phyloP scores from a whole-genome alignment of 2,329 filamentous ascomycete genomes.

The Fusarium metavorans region DNA sequence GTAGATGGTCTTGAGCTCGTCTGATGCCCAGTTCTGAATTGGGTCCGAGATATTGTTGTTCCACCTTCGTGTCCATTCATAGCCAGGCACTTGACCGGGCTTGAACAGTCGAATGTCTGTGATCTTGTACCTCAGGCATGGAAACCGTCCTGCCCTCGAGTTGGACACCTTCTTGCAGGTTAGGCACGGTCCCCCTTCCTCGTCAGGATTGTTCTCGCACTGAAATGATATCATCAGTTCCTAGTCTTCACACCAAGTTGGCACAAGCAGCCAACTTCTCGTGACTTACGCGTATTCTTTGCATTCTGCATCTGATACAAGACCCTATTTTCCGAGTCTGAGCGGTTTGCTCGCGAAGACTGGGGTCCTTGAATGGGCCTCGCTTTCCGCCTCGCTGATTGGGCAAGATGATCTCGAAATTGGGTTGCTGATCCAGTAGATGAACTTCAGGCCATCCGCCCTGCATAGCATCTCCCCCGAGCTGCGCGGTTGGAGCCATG shows the following conservation, averaged over 20 bases:
- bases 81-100: conserved; percentile 67
- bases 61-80: conserved; percentile 71
- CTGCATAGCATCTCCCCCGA: conserved; percentile 18
- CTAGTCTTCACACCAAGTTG: background rate
- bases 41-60: conserved; percentile 66
- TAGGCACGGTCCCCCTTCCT: conserved; percentile 62
- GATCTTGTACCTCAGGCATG: conserved; percentile 71
- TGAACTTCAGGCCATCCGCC: conserved; percentile 34
- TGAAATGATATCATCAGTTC: conserved; percentile 44
- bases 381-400: conserved; percentile 54
- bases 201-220: conserved; percentile 64
- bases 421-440: conserved; percentile 41
- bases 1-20: conserved; percentile 61
- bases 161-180: conserved; percentile 66
- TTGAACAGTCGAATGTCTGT: conserved; percentile 70
- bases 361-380: conserved; percentile 67
- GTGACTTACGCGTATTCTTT: conserved; percentile 68
- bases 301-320: conserved; percentile 72
- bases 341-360: conserved; percentile 65
- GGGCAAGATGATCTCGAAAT: conserved; percentile 46
- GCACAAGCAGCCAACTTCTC: no score
- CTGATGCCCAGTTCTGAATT: conserved; percentile 67
- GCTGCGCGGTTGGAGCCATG: conserved; percentile 23
- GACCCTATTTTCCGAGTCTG: conserved; percentile 69
- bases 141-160: conserved; percentile 65